Base-by-base conservation (phyloP, 495 filamentous ascomycete genomes). In the Neurospora sublineolata region DNA sequence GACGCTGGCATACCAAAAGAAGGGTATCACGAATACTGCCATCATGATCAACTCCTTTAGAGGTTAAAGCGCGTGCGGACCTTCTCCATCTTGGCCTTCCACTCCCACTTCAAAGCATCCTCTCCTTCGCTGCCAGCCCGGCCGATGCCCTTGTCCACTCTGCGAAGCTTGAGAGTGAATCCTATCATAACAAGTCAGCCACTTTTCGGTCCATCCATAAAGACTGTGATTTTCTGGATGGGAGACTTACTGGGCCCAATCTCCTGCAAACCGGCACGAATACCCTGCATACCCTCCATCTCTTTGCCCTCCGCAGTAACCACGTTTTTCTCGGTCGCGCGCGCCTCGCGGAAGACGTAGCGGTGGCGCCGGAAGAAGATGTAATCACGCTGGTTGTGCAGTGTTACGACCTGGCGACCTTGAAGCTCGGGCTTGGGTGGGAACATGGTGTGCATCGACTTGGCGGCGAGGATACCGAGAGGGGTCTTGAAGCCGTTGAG, bases 401-500 rank as follows among this genome's bases (percentile, higher is more conserved):
- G 77, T 7, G 94, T 97, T 38, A 97, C 90, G 0, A 97, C 93
- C 74, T 97, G 93, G 20, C 95, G 83, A 6, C 94, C 94, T 36
- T 87, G 83, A 3, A 97, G 81, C 71, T 99, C 93, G 4, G 95
- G 94, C 69, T 89, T 87, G 3, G 90, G 84, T 1, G 94, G 94
- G 83, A 95, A 97, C 44, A 97, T 80, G 0, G 87, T 88, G 72
- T 90, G 87, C 85, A 98, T 94, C 1, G 97, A 84, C 73, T 92
- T 90, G 12, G 94, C 95, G 0, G 92, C 93, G n/a, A 97, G 84
- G 5, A 97, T 83, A 79, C 96, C 96, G 11, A 99, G 84, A 0
- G 95, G 93, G 0, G 96, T 99, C 75, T 92, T 88, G 84, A 99
- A 99, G 78, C 94, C 94, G 80, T 97, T 97, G 41, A 99, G 86